phyloP scores from a whole-genome alignment of 441 rosid genomes.

The Euphorbia celastroides region DNA sequence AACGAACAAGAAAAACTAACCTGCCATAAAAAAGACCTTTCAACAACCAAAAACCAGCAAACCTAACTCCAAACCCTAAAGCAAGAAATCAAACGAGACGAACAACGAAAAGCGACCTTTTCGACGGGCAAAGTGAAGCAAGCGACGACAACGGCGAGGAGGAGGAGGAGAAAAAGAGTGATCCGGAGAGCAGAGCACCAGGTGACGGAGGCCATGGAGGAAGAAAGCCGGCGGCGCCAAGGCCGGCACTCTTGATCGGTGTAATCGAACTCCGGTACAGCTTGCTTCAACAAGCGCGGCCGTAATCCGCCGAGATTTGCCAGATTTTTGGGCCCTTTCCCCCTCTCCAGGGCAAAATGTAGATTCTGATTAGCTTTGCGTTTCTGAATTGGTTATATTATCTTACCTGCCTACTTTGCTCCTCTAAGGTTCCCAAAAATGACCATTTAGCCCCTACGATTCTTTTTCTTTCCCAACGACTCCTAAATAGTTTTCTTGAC shows the following conservation, averaged over 20 bases:
- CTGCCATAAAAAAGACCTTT: neutral
- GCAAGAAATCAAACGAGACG: neutral
- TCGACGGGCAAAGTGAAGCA: neutral
- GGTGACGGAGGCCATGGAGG: neutral
- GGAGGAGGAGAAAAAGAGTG: neutral
- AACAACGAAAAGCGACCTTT: neutral
- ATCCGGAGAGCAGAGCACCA: too few species aligned
- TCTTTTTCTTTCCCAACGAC: neutral
- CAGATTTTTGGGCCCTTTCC: conserved; percentile 33
- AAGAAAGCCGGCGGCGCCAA: neutral
- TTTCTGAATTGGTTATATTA: neutral
- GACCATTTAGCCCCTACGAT: neutral
- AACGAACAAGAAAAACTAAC: too few species aligned
- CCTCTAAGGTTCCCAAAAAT: neutral
- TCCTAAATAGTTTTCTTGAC: too few species aligned
- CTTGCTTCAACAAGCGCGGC: conserved; percentile 53
- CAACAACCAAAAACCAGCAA: neutral
- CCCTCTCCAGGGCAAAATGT: neutral
- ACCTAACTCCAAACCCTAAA: neutral
- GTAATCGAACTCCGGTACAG: conserved; percentile 27
- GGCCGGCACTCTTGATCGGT: conserved; percentile 33
- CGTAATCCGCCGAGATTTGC: conserved; percentile 52
- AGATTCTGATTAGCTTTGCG: neutral
- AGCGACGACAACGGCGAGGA: neutral
- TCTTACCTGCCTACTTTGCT: neutral